Conservation (phyloP, 192 early-diverging fungal species). For the Linderina pennispora region DNA sequence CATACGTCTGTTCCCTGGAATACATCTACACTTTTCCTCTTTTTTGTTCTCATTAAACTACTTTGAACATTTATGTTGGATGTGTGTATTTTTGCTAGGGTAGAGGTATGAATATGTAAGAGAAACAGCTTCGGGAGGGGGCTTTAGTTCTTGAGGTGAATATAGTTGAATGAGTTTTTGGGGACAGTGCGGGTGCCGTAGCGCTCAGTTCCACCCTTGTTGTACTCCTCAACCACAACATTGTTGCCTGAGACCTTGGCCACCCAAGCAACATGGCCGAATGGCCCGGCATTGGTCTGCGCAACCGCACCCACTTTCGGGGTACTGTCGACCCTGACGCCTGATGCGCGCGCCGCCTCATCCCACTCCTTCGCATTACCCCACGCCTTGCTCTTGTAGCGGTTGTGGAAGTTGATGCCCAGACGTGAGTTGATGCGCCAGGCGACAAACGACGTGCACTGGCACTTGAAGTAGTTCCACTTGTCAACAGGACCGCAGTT, state of each 20-base stretch:
- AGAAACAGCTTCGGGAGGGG: too few species aligned
- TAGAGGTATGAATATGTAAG: too few species aligned
- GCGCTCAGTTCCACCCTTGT: constrained; percentile 8
- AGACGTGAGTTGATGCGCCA: constrained; percentile 41
- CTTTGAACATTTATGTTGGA: too few species aligned
- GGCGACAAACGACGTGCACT: constrained; percentile 40
- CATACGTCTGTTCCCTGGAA: too few species aligned
- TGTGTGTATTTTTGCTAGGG: too few species aligned
- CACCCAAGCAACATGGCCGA: constrained; percentile 35
- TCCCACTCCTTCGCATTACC: constrained; percentile 18
- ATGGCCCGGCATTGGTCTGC: constrained; percentile 10
- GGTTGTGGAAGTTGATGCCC: constrained; percentile 7
- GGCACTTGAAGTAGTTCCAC: constrained; percentile 35
- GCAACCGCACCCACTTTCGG: constrained; percentile 15
- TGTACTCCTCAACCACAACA: constrained; percentile 39
- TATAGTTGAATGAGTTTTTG: constrained; percentile 31
- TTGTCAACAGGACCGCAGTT: constrained; percentile 17
- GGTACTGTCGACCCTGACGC: constrained; percentile 14
- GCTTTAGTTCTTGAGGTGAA: constrained; percentile 35
- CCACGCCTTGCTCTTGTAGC: constrained; percentile 7
- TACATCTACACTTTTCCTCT: too few species aligned
- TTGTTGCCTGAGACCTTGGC: constrained; percentile 11
- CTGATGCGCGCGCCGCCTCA: constrained; percentile 9
- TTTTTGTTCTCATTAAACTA: too few species aligned
- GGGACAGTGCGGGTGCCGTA: constrained; percentile 26